Conservation (phyloP, 2,329 filamentous ascomycete genomes). For the Dactylonectria macrodidyma region DNA sequence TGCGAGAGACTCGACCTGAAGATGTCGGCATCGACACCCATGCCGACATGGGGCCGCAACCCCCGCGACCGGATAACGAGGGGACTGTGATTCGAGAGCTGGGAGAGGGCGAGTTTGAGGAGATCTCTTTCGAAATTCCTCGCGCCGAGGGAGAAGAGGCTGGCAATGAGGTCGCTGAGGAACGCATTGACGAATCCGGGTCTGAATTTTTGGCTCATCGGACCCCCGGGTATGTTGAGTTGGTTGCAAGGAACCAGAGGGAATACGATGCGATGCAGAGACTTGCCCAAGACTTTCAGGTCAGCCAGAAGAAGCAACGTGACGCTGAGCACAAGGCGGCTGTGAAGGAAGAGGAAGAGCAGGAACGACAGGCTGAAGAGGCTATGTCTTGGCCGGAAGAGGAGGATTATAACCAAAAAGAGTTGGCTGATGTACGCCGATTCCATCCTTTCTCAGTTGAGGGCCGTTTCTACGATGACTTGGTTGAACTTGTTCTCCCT, state of each 20-base stretch:
- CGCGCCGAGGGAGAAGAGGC: conserved; percentile 24
- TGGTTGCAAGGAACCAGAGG: conserved; percentile 67
- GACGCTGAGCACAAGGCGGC: conserved; percentile 46
- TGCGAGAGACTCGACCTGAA: conserved; percentile 72
- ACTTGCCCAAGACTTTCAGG: conserved; percentile 72
- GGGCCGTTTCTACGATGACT: conserved; percentile 82
- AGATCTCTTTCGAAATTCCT: conserved; percentile 66
- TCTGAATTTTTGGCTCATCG: conserved; percentile 48
- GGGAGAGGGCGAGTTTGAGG: conserved; percentile 72
- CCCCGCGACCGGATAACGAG: conserved; percentile 51
- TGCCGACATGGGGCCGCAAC: conserved; percentile 53
- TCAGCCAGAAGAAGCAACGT: conserved; percentile 54
- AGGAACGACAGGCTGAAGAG: conserved; percentile 45
- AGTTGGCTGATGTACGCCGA: conserved; percentile 59
- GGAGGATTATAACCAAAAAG: conserved; percentile 54
- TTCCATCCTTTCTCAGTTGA: conserved; percentile 81
- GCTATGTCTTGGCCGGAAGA: conserved; percentile 51
- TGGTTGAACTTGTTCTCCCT: conserved; percentile 83
- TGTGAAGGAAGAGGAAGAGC: conserved; percentile 54
- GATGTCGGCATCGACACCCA: conserved; percentile 67
- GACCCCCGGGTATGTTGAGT: conserved; percentile 59
- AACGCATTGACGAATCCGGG: conserved; percentile 44
- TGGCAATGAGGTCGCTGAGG: conserved; percentile 23
- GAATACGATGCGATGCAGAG: conserved; percentile 69
- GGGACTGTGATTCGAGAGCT: conserved; percentile 67